Evolutionary conservation across 306 rosid species (phyloP), one percentile per base, ranked within the genome.

Genomic region (Glycine tomentella): DNA sequence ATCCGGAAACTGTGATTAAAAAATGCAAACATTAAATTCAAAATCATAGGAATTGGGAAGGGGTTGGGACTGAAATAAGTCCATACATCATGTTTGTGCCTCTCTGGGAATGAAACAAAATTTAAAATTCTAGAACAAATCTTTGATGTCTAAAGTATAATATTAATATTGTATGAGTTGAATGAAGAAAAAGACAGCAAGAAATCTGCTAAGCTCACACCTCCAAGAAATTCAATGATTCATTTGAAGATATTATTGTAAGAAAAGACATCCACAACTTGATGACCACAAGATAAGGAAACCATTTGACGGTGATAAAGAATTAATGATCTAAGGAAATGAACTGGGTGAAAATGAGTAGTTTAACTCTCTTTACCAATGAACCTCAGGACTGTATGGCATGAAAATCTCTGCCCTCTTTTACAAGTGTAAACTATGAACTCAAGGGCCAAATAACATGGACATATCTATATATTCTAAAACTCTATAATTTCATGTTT

Each of bases 1-100:
- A 96, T 93, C 77, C 98, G 96, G 82, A 96, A 96, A 88, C 99
- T 96, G 31, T 25, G 65, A 69, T 57, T 8, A 56, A 81, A 52
- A 83, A 38, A 25, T 1, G 64, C 16, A 79, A 40, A 71, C 15
- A 59, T 86, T 75, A 84, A 14, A 64, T 12, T 51, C 33, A 74
- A 63, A 40, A 69, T 8, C 44, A 53, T 9, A 77, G 74, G 81
- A 67, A 67, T 4, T 38, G 13, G 69, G 44, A 50, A 67, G 45
- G 38, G 46, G 2, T 13, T 34, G 63, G 9, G 1, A 69, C 31
- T 11, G 82, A 66, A 66, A 40, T 50, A 8, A 17, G 66, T 13
- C 8, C 78, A 42, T 44, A 25, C 36, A 44, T 44, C 79, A 73
- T 33, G 45, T 16, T 49, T 13, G 25, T 57, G 56, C 53, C 36